Conservation (phyloP, 495 filamentous ascomycete species). For the Neurospora sp. region DNA sequence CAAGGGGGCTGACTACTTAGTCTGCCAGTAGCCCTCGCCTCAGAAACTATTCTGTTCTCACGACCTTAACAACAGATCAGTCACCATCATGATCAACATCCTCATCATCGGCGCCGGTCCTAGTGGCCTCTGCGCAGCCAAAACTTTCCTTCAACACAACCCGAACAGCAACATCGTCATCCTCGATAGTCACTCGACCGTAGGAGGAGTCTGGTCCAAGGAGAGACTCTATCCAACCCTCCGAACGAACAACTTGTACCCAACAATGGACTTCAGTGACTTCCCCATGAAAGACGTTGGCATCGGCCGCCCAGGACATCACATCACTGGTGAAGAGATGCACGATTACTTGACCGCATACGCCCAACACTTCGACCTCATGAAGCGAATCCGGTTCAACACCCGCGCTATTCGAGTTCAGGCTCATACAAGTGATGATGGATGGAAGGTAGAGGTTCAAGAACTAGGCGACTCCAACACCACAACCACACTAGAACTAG, state of each 20-base stretch:
- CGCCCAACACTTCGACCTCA: slow-evolving; percentile 25
- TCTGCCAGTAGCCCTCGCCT: not conserved
- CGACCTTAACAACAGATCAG: not conserved
- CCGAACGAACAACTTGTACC: slow-evolving; percentile 47
- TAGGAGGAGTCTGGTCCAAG: slow-evolving; percentile 44
- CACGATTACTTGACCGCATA: slow-evolving; percentile 22
- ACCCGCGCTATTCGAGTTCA: slow-evolving; percentile 8
- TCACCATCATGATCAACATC: slow-evolving; percentile 8
- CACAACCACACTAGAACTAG: not conserved
- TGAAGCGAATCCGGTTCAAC: slow-evolving; percentile 21
- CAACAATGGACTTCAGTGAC: slow-evolving; percentile 61
- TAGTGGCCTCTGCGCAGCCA: slow-evolving; percentile 60
- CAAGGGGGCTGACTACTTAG: not conserved
- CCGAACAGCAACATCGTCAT: slow-evolving; percentile 26
- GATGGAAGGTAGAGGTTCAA: slow-evolving; percentile 7
- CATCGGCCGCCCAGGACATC: slow-evolving; percentile 42
- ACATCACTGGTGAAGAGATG: slow-evolving; percentile 27
- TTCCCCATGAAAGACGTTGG: slow-evolving; percentile 58
- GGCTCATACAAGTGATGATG: not conserved
- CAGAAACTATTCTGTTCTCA: not conserved
- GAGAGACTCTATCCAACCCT: slow-evolving; percentile 47
- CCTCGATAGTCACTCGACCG: slow-evolving; percentile 32
- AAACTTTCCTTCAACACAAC: slow-evolving; percentile 47
- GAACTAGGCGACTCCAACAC: not conserved
- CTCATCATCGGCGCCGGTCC: slow-evolving; percentile 53